Conservation (phyloP, 129 eudicot genomes). For the Pulicaria dysenterica region DNA sequence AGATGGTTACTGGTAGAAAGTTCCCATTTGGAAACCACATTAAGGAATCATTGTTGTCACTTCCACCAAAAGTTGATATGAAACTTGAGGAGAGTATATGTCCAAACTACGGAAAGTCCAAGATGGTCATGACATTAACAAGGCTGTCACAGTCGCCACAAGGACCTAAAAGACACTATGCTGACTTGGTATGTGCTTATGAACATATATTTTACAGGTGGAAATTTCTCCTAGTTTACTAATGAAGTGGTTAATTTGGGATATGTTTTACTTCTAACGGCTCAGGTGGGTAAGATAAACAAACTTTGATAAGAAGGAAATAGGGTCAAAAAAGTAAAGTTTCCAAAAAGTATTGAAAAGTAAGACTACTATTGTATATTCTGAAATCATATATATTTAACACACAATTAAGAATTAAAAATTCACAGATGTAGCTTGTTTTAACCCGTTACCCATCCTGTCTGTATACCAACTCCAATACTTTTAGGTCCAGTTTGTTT, state of each 20-base stretch:
- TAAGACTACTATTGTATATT: neutral
- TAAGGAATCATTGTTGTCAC: constrained; percentile 77
- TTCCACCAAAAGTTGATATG: constrained; percentile 94
- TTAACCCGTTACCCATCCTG: neutral
- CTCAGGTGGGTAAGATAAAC: neutral
- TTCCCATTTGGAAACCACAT: constrained; percentile 97
- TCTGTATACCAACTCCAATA: constrained; percentile 3
- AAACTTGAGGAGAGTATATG: constrained; percentile 59
- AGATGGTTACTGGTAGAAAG: constrained; percentile 87
- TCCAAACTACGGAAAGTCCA: constrained; percentile 74
- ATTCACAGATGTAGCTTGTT: neutral
- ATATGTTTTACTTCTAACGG: neutral
- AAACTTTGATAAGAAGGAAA: constrained; percentile 4
- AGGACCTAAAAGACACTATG: constrained; percentile 74
- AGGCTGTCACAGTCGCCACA: constrained; percentile 66
- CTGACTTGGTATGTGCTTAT: constrained; percentile 70
- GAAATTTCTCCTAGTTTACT: neutral
- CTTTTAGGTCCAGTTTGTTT: no score
- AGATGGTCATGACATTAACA: constrained; percentile 77
- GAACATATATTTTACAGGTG: constrained; percentile 7
- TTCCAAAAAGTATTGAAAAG: neutral
- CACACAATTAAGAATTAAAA: neutral
- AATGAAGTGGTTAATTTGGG: neutral
- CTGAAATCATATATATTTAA: neutral
- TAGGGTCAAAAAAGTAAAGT: neutral